phyloP scores from a whole-genome alignment of 371 early-diverging fungal species.

The Actinomortierella ambigua region DNA sequence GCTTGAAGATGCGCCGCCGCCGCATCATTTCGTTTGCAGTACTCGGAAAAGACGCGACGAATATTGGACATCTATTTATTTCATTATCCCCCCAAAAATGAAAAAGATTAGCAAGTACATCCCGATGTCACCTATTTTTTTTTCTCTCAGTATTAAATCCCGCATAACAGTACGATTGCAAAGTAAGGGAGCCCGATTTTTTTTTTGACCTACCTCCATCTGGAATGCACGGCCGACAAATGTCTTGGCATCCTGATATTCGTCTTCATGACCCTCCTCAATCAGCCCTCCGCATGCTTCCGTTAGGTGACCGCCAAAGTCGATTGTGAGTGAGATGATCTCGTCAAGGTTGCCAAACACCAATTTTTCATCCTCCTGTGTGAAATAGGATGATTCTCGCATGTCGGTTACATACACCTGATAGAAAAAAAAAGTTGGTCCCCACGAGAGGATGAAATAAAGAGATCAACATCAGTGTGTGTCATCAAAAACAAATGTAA shows the following conservation, averaged over 20 bases:
- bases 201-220: slow-evolving; percentile 51
- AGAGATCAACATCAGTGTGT: too few relatives aligned
- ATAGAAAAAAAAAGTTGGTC: not conserved
- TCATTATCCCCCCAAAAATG: too few relatives aligned
- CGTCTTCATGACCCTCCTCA: slow-evolving; percentile 11
- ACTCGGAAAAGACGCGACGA: slow-evolving; percentile 70
- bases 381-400: slow-evolving; percentile 45
- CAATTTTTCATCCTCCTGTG: slow-evolving; percentile 58
- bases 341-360: slow-evolving; percentile 67
- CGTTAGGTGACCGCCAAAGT: slow-evolving; percentile 53
- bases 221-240: slow-evolving; percentile 64
- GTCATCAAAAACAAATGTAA: too few relatives aligned
- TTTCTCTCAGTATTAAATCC: not conserved
- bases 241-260: slow-evolving; percentile 29
- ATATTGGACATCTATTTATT: slow-evolving; percentile 52
- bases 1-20: slow-evolving; percentile 64
- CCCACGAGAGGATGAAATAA: not conserved
- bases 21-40: slow-evolving; percentile 78
- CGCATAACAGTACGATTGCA: too few relatives aligned
- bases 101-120: too few relatives aligned
- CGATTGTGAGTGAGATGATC: slow-evolving; percentile 57
- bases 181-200: too few relatives aligned
- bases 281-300: slow-evolving; percentile 47
- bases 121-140: not conserved
- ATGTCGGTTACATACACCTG: slow-evolving; percentile 65